A percentile compares a stretch with the other conserved stretches of the same genome.
Evolutionary conservation across 2,329 filamentous ascomycete species (phyloP).

Genomic region (Diplodia corticola): DNA sequence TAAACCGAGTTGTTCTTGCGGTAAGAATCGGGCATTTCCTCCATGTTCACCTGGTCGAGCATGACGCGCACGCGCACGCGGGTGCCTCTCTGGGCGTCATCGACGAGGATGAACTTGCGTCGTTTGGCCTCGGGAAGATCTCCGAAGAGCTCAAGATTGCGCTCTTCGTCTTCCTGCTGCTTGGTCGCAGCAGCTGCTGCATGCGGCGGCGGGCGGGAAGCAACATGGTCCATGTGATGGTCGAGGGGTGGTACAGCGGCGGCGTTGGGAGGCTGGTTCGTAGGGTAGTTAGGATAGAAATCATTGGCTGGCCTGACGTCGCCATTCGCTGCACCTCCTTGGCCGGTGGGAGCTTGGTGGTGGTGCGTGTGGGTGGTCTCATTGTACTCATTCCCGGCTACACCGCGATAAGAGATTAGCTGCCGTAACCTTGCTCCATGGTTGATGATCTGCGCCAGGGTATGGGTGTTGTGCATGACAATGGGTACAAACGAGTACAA

Average conservation of each 20-base stretch:
- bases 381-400: constrained; percentile 59
- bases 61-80: constrained; percentile 87
- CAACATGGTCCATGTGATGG: constrained; percentile 54
- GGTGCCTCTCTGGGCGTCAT: constrained; percentile 78
- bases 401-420: constrained; percentile 47
- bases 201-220: constrained; percentile 40
- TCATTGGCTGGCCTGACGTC: constrained; percentile 74
- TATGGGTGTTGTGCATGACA: constrained; percentile 30
- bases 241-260: constrained; percentile 67
- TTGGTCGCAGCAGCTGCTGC: constrained; percentile 45
- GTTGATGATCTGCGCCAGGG: constrained; percentile 30
- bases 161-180: constrained; percentile 57
- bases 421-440: constrained; percentile 36
- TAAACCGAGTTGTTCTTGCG: constrained; percentile 87
- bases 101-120: constrained; percentile 94
- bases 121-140: constrained; percentile 87
- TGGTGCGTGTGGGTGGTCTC: constrained; percentile 67
- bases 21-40: constrained; percentile 95
- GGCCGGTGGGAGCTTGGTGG: constrained; percentile 61
- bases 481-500: constrained; percentile 23
- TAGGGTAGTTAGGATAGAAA: constrained; percentile 71
- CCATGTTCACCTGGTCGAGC: constrained; percentile 89
- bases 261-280: constrained; percentile 53
- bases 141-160: constrained; percentile 74
- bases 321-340: constrained; percentile 53